A percentile compares a stretch with the other conserved stretches of the same genome.
Evolutionary conservation across 768 basidiomycete genomes (phyloP).

Genomic region (Porpolomopsis calyptriformis): DNA sequence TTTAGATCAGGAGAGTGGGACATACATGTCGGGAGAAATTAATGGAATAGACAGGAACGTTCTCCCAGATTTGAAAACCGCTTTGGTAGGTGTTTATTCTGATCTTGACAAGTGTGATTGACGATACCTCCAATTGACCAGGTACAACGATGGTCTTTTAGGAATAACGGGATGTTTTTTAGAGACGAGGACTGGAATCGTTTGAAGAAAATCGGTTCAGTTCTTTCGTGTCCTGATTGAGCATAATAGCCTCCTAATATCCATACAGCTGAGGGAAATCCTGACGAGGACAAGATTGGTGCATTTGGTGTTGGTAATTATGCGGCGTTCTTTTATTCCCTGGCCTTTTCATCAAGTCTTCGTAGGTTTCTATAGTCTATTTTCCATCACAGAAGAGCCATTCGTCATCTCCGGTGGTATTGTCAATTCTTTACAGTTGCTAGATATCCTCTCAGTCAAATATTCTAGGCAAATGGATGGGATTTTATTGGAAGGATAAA

Average conservation of each 20-base stretch:
- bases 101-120: not conserved
- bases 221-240: not conserved
- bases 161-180: slow-evolving; percentile 81
- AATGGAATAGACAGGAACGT: slow-evolving; percentile 5
- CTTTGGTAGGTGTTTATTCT: slow-evolving; percentile 33
- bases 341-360: not conserved
- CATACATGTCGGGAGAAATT: slow-evolving; percentile 10
- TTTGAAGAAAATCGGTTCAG: slow-evolving; percentile 76
- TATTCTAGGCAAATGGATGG: slow-evolving; percentile 74
- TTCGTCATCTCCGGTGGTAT: slow-evolving; percentile 73
- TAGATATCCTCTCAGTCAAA: slow-evolving; percentile 14
- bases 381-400: slow-evolving; percentile 76
- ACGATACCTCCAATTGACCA: slow-evolving; percentile 19
- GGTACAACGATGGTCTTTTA: slow-evolving; percentile 77
- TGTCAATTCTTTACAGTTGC: slow-evolving; percentile 11
- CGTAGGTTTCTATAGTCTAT: slow-evolving; percentile 66
- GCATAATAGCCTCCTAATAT: not conserved
- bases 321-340: not conserved
- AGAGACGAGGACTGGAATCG: slow-evolving; percentile 80
- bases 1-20: slow-evolving; percentile 22
- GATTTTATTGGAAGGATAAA: slow-evolving; percentile 91
- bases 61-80: slow-evolving; percentile 57
- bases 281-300: slow-evolving; percentile 89
- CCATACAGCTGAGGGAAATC: slow-evolving; percentile 74
- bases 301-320: slow-evolving; percentile 78